phyloP scores from a whole-genome alignment of 805 yeast species.

The Grigorovia humatica region DNA sequence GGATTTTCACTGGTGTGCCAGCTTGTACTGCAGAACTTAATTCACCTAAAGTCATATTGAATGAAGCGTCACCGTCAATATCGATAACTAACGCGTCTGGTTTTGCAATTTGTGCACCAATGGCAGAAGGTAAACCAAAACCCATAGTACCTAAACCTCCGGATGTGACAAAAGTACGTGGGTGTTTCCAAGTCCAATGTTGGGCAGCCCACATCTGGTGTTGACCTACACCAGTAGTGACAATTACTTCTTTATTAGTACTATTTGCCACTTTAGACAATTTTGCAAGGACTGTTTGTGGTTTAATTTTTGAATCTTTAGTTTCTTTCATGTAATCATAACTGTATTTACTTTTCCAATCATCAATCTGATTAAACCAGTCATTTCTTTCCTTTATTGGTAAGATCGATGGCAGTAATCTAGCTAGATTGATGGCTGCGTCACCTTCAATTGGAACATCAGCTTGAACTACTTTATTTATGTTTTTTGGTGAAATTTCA shows the following conservation, averaged over 20 bases:
- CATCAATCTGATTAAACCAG: constrained; percentile 67
- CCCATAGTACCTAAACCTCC: constrained; percentile 99
- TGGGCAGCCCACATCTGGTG: constrained; percentile 99
- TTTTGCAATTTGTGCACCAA: constrained; percentile 94
- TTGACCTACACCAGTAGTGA: constrained; percentile 98
- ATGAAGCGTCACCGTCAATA: constrained; percentile 98
- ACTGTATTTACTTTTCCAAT: constrained; percentile 84
- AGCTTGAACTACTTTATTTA: constrained; percentile 93
- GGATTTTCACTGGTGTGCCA: constrained; percentile 77
- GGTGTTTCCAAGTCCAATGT: constrained; percentile 87
- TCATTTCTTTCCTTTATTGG: constrained; percentile 57
- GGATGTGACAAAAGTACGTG: constrained; percentile 91
- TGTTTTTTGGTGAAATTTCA: constrained; percentile 93
- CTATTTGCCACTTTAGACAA: constrained; percentile 58
- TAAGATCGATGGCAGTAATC: constrained; percentile 61
- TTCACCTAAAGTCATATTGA: constrained; percentile 94
- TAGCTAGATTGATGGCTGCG: constrained; percentile 65
- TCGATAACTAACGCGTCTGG: constrained; percentile 94
- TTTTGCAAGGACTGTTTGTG: constrained; percentile 82
- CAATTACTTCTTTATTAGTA: constrained; percentile 59
- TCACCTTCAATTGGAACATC: constrained; percentile 97
- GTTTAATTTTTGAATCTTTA: constrained; percentile 72
- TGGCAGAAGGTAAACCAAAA: constrained; percentile 92
- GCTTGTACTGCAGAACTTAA: constrained; percentile 92
- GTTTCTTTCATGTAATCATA: constrained; percentile 74